Conservation (phyloP, 495 filamentous ascomycete genomes). For the Niebla homalea region DNA sequence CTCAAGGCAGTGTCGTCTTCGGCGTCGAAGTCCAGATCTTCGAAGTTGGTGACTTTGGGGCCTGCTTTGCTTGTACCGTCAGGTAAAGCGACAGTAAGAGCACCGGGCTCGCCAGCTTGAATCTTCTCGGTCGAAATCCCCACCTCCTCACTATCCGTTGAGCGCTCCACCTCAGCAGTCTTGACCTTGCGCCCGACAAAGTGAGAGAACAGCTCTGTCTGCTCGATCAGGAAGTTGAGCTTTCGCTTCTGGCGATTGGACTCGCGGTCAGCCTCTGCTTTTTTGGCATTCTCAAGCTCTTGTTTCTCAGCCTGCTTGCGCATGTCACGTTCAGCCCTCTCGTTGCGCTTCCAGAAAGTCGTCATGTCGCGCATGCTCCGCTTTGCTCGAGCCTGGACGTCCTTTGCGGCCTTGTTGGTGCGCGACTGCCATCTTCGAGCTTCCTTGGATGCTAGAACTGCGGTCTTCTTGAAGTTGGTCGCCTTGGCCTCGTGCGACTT, state of each 20-base stretch:
- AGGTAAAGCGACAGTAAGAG: slow-evolving; percentile 41
- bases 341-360: slow-evolving; percentile 98
- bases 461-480: slow-evolving; percentile 93
- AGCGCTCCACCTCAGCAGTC: slow-evolving; percentile 81
- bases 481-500: slow-evolving; percentile 70
- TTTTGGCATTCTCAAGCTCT: slow-evolving; percentile 91
- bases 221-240: slow-evolving; percentile 97
- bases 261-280: slow-evolving; percentile 92
- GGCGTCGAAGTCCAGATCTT: slow-evolving; percentile 88
- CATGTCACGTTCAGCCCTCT: slow-evolving; percentile 89
- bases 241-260: slow-evolving; percentile 95
- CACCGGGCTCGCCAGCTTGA: slow-evolving; percentile 30
- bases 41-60: slow-evolving; percentile 76
- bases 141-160: slow-evolving; percentile 62
- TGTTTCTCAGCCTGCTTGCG: slow-evolving; percentile 89
- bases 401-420: slow-evolving; percentile 97
- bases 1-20: slow-evolving; percentile 77
- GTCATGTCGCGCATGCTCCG: slow-evolving; percentile 99
- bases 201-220: slow-evolving; percentile 97
- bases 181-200: slow-evolving; percentile 99
- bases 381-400: slow-evolving; percentile 93
- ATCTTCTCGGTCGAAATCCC: slow-evolving; percentile 38
- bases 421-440: slow-evolving; percentile 92
- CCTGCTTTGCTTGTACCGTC: slow-evolving; percentile 43
- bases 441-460: slow-evolving; percentile 92